Percentiles rank a stretch among this genome's conserved stretches.
Conservation (phyloP, 495 filamentous ascomycete genomes). For the Hypoxylon perforatum region DNA sequence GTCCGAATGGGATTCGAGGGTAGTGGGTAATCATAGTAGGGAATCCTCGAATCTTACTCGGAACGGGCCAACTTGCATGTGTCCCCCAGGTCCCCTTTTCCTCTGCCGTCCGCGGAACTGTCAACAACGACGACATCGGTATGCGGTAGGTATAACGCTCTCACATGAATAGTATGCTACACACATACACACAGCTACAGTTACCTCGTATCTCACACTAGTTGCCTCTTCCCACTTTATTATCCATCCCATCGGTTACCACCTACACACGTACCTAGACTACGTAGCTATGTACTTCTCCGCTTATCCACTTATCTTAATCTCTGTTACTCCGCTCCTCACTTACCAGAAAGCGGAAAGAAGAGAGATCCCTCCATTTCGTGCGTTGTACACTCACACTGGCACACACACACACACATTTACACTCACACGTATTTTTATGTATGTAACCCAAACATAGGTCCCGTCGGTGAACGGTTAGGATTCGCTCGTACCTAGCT, state of each 20-base stretch:
- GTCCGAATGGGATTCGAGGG: conserved; percentile 17
- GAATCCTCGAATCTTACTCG: neutral
- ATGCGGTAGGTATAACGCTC: neutral
- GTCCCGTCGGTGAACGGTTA: conserved; percentile 29
- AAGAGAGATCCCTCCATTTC: conserved; percentile 28
- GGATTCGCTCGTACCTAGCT: neutral
- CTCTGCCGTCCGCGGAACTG: too few species aligned
- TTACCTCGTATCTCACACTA: conserved; percentile 8
- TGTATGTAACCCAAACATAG: conserved; percentile 28
- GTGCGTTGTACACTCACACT: conserved; percentile 28
- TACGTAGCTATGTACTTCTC: conserved; percentile 5
- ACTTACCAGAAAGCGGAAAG: conserved; percentile 15
- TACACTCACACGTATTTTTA: too few species aligned
- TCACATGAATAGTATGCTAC: neutral
- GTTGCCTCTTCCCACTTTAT: conserved; percentile 30
- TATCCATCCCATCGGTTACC: conserved; percentile 45
- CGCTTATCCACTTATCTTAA: neutral
- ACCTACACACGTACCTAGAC: conserved; percentile 19
- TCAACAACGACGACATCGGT: too few species aligned
- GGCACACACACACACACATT: conserved; percentile 4
- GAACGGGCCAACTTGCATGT: conserved; percentile 1
- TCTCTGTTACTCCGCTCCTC: neutral
- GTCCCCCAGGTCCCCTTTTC: too few species aligned
- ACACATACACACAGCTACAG: neutral
- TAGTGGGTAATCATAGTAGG: neutral